A percentile compares a stretch with the other conserved stretches of the same genome.
These are phyloP conservation scores for Taphrina flavorubra DNA, from an alignment of 1,139 yeast species.

Conservation along the genomic window DNA sequence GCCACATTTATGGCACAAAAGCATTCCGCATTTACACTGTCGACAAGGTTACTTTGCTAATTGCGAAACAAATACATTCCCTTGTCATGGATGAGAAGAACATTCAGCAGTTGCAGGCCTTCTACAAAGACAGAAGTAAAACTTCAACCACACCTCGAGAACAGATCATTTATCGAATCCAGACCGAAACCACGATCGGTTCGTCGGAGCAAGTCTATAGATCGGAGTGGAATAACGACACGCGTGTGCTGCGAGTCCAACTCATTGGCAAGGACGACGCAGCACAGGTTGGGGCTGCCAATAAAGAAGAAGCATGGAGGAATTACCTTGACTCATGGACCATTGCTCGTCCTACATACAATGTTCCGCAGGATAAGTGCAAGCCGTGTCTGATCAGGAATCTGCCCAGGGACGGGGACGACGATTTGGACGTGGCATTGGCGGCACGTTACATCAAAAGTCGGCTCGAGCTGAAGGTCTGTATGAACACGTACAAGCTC, in stretches of 20 bases:
- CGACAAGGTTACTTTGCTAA: conserved; percentile 88
- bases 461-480: conserved; percentile 78
- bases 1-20: conserved; percentile 92
- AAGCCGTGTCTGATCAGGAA: conserved; percentile 68
- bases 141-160: conserved; percentile 69
- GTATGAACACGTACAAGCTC: conserved; percentile 77
- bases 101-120: conserved; percentile 77
- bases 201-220: conserved; percentile 92
- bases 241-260: conserved; percentile 69
- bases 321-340: conserved; percentile 90
- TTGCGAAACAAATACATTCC: conserved; percentile 84
- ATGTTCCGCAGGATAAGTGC: conserved; percentile 81
- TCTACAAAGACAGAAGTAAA: conserved; percentile 76
- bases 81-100: conserved; percentile 82
- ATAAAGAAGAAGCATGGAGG: conserved; percentile 83
- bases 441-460: conserved; percentile 51
- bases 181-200: conserved; percentile 79
- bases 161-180: conserved; percentile 88
- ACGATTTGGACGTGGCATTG: conserved; percentile 6
- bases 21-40: conserved; percentile 92
- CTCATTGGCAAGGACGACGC: conserved; percentile 86
- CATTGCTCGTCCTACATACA: conserved; percentile 97
- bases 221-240: conserved; percentile 66
- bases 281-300: conserved; percentile 77
- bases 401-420: conserved; percentile 56